phyloP scores from a whole-genome alignment of 163 green algal species.

The Prototheca cutis region DNA sequence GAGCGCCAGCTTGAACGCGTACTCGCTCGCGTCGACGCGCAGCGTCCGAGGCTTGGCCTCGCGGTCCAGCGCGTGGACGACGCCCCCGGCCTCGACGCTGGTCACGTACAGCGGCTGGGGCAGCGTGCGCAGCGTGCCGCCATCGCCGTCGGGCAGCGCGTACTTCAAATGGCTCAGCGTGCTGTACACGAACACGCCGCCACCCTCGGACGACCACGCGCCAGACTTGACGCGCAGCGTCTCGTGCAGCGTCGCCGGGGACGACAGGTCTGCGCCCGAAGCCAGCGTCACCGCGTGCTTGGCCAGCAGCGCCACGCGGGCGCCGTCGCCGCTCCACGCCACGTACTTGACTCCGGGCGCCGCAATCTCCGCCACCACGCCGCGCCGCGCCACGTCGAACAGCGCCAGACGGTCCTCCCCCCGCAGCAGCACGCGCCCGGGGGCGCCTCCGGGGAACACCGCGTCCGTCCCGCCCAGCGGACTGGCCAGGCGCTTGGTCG shows the following conservation, averaged over 20 bases:
- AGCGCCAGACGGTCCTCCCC: slow-evolving; percentile 92
- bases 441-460: slow-evolving; percentile 97
- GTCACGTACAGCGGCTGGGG: slow-evolving; percentile 96
- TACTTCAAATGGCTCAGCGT: slow-evolving; percentile 99
- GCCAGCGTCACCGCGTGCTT: slow-evolving; percentile 96
- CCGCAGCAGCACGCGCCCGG: slow-evolving; percentile 76
- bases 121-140: slow-evolving; percentile 96
- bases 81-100: slow-evolving; percentile 51
- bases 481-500: slow-evolving; percentile 88
- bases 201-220: slow-evolving; percentile 94
- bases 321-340: slow-evolving; percentile 92
- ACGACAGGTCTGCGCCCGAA: slow-evolving; percentile 73
- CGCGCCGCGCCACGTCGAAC: slow-evolving; percentile 91
- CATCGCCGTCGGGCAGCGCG: slow-evolving; percentile 95
- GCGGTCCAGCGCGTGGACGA: slow-evolving; percentile 85
- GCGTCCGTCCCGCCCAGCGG: slow-evolving; percentile 69
- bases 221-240: slow-evolving; percentile 94
- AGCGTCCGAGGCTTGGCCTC: slow-evolving; percentile 84
- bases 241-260: slow-evolving; percentile 89
- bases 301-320: slow-evolving; percentile 82
- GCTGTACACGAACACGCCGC: slow-evolving; percentile 90
- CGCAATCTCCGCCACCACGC: slow-evolving; percentile 70
- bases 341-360: slow-evolving; percentile 94
- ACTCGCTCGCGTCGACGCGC: slow-evolving; percentile 90
- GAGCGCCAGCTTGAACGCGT: slow-evolving; percentile 98